phyloP scores from a whole-genome alignment of 2,329 filamentous ascomycete genomes.

The Orbilia javanica region DNA sequence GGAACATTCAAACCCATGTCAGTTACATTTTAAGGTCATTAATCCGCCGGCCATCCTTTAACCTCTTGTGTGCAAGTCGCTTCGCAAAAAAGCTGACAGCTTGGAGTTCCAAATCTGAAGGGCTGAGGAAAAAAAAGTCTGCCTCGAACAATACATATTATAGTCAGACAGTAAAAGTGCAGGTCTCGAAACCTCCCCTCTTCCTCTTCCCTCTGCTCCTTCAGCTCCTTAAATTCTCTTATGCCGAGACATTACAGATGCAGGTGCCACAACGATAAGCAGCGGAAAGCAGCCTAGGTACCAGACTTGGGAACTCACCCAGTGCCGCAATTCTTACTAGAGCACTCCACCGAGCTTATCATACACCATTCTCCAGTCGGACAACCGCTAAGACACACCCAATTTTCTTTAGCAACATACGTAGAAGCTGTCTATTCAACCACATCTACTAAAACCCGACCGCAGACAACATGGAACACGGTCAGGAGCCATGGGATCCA shows the following conservation, averaged over 20 bases:
- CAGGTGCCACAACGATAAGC: constrained; percentile 54
- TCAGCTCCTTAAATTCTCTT: constrained; percentile 15
- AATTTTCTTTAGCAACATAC: constrained; percentile 23
- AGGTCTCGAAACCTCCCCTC: constrained; percentile 18
- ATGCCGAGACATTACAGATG: constrained; percentile 42
- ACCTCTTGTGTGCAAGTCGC: constrained; percentile 50
- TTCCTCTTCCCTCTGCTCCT: constrained; percentile 21
- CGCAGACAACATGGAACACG: constrained; percentile 46
- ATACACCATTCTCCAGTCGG: not conserved
- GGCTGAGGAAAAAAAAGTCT: constrained; percentile 51
- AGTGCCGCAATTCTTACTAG: constrained; percentile 27
- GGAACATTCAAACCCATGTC: constrained; percentile 48
- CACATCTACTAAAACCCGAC: constrained; percentile 16
- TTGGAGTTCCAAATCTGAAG: constrained; percentile 52
- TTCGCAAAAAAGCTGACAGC: constrained; percentile 57
- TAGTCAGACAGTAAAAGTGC: constrained; percentile 32
- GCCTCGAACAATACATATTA: constrained; percentile 51
- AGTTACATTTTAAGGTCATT: constrained; percentile 55
- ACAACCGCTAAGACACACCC: constrained; percentile 19
- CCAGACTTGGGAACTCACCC: constrained; percentile 2
- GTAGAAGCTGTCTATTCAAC: constrained; percentile 1
- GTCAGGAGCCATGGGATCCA: constrained; percentile 55
- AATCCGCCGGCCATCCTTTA: constrained; percentile 45
- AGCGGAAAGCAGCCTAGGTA: constrained; percentile 40
- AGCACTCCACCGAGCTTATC: constrained; percentile 14